These are phyloP conservation scores for Parathielavia appendiculata DNA, from an alignment of 495 filamentous ascomycete genomes.

Conservation along the genomic window DNA sequence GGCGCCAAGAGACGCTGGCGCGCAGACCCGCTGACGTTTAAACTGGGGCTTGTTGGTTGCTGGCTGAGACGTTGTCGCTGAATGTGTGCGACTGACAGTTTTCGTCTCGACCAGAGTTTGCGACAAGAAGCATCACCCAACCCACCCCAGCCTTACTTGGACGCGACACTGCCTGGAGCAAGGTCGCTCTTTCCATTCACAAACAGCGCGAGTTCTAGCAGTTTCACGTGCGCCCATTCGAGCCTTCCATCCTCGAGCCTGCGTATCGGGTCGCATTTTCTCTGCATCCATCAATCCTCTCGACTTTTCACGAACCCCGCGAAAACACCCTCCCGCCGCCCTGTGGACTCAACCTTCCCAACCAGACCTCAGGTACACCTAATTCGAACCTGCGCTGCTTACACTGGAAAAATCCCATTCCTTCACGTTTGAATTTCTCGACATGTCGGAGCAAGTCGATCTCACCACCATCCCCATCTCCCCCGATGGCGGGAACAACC, in stretches of 20 bases:
- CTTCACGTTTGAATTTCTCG: conserved; percentile 17
- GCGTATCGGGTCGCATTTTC: conserved; percentile 5
- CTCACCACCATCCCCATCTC: conserved; percentile 69
- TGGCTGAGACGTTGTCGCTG: conserved; percentile 6
- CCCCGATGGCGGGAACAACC: conserved; percentile 49
- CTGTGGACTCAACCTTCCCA: conserved; percentile 14
- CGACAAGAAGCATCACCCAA: conserved; percentile 2
- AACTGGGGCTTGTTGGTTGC: background rate
- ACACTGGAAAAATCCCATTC: conserved; percentile 5
- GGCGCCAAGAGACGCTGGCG: background rate
- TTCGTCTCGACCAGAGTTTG: conserved; percentile 14
- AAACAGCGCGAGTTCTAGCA: conserved; percentile 2
- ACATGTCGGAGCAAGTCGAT: conserved; percentile 51
- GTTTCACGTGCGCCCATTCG: conserved; percentile 2
- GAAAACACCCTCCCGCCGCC: conserved; percentile 12
- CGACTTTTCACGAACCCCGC: background rate
- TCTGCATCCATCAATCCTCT: background rate
- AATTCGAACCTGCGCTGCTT: background rate
- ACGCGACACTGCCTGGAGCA: conserved; percentile 31
- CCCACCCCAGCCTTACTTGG: conserved; percentile 10
- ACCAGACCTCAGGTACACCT: background rate
- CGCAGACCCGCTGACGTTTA: too few relatives aligned
- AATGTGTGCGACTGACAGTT: conserved; percentile 14
- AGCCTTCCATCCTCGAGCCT: background rate
- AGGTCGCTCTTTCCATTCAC: conserved; percentile 30